Evolutionary conservation across 352 stramenopile species (phyloP).

Genomic region (Phytophthora hybrid): DNA sequence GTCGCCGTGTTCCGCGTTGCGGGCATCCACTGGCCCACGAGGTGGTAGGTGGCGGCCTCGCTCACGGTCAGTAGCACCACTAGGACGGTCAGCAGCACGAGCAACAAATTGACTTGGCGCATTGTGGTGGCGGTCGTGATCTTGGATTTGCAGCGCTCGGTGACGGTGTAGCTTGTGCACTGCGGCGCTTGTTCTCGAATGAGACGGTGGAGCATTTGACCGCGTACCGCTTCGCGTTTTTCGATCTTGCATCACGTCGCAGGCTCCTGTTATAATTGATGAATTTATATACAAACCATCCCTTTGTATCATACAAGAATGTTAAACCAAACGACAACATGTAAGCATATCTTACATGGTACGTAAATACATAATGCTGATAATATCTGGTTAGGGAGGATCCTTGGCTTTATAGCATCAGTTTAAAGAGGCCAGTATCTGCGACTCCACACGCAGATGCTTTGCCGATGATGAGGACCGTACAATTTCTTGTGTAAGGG

Average conservation of each 20-base stretch:
- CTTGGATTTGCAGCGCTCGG: background rate
- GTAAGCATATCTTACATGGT: background rate
- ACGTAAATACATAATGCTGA: background rate
- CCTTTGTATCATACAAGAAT: too few relatives aligned
- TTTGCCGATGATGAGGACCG: conserved; percentile 1
- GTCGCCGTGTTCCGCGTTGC: conserved; percentile 45
- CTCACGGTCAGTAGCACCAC: conserved; percentile 9
- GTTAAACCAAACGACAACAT: too few relatives aligned
- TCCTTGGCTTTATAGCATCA: background rate
- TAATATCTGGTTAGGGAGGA: background rate
- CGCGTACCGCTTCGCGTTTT: conserved; percentile 8
- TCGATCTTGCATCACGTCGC: conserved; percentile 9
- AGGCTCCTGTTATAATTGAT: background rate
- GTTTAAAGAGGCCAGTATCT: conserved; percentile 8
- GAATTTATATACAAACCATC: too few relatives aligned
- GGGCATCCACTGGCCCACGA: conserved; percentile 53
- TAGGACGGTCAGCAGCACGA: conserved; percentile 23
- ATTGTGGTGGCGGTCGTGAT: conserved; percentile 2
- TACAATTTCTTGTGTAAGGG: conserved; percentile 3
- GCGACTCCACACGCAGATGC: conserved; percentile 12
- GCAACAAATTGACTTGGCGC: conserved; percentile 17
- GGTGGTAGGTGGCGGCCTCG: conserved; percentile 35
- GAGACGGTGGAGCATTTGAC: conserved; percentile 6
- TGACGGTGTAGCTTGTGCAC: conserved; percentile 13
- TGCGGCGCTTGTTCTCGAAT: conserved; percentile 35